Conservation (phyloP, 768 basidiomycete species). For the Agrocybe pediades region DNA sequence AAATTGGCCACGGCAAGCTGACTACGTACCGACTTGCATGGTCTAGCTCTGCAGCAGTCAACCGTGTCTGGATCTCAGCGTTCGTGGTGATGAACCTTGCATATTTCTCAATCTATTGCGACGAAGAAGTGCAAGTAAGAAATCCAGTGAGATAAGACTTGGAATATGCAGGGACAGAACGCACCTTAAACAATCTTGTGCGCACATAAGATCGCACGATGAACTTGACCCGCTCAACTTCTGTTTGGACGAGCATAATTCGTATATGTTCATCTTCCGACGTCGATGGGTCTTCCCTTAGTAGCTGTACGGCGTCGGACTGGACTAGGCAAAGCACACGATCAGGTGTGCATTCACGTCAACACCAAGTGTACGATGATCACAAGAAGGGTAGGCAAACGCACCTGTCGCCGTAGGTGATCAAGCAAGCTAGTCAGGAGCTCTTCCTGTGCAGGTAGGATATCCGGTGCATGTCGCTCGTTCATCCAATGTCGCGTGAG, state of each 20-base stretch:
- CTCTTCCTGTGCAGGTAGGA: constrained; percentile 72
- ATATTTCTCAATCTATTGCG: constrained; percentile 79
- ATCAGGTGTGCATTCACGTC: constrained; percentile 4
- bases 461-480: constrained; percentile 80
- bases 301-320: constrained; percentile 76
- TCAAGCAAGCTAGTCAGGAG: constrained; percentile 69
- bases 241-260: constrained; percentile 91
- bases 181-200: constrained; percentile 83
- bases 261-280: constrained; percentile 93
- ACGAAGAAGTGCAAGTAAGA: neutral
- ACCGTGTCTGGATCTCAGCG: constrained; percentile 69
- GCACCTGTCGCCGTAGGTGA: constrained; percentile 81
- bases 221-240: constrained; percentile 93
- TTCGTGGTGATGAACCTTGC: constrained; percentile 77
- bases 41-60: constrained; percentile 82
- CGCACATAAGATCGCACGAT: constrained; percentile 88
- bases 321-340: constrained; percentile 55
- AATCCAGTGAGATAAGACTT: neutral
- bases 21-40: constrained; percentile 69
- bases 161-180: constrained; percentile 11
- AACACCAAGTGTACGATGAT: constrained; percentile 5
- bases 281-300: constrained; percentile 79
- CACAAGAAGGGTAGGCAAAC: constrained; percentile 18
- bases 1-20: neutral
- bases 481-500: constrained; percentile 86